phyloP scores from a whole-genome alignment of 441 rosid genomes.

The Populus hybrid region DNA sequence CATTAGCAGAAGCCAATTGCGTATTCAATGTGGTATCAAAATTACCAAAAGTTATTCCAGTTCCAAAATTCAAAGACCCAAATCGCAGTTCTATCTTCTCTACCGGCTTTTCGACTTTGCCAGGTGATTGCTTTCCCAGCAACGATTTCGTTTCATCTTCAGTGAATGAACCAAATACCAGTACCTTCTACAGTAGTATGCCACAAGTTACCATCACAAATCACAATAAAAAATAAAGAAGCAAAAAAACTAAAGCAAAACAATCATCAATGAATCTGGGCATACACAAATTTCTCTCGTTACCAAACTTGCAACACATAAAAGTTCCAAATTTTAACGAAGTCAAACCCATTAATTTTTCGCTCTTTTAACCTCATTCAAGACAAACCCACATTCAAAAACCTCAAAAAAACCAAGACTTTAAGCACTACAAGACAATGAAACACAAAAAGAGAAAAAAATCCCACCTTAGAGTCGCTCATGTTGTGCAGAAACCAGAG shows the following conservation, averaged over 20 bases:
- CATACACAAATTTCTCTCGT: not conserved
- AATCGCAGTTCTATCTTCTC: slow-evolving; percentile 41
- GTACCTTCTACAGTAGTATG: slow-evolving; percentile 35
- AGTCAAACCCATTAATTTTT: not conserved
- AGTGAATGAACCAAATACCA: slow-evolving; percentile 89
- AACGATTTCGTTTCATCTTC: slow-evolving; percentile 80
- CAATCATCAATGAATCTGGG: not conserved
- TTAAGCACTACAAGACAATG: not conserved
- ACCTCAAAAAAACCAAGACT: not conserved
- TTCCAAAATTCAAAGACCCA: slow-evolving; percentile 46
- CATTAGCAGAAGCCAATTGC: slow-evolving; percentile 15
- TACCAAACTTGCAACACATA: not conserved
- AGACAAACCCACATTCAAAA: not conserved
- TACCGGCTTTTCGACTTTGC: slow-evolving; percentile 38
- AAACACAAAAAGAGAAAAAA: not conserved
- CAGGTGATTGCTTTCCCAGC: slow-evolving; percentile 43
- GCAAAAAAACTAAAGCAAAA: not conserved
- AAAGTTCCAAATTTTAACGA: not conserved
- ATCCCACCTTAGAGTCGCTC: slow-evolving; percentile 61
- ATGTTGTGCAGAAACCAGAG: slow-evolving; percentile 36
- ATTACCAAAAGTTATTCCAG: slow-evolving; percentile 38
- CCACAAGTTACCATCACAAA: slow-evolving; percentile 10
- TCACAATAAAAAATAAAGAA: too few relatives aligned
- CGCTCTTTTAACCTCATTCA: not conserved
- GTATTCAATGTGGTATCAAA: slow-evolving; percentile 32